Base-by-base conservation (phyloP, 345 rosid species). In the Ailanthus altissimus region DNA sequence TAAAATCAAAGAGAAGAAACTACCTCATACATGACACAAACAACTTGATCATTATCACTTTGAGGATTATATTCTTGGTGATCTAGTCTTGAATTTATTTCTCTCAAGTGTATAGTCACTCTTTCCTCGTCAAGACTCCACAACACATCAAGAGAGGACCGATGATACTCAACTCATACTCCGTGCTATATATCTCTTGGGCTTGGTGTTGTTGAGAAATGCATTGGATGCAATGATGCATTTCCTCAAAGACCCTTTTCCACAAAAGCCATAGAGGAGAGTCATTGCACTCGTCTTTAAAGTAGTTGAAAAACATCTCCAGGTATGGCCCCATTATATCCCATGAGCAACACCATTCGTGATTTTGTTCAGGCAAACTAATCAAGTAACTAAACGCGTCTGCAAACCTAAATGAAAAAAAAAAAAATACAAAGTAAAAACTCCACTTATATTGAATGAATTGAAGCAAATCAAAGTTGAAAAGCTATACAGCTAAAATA, bases 1-100 rank as follows among this genome's bases (percentile, higher is more conserved):
- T 36, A 73, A 74, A 49, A 53, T 63, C 5, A 23, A 72, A 16
- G n/a, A 15, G 36, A 32, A 28, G 2, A 67, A 26, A 23, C 15
- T 85, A 95, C 99, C 98, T 96, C 99, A 49, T 96, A 96, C 98
- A 93, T 93, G 75, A 96, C 88, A 73, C 86, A 86, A 77, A 93
- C 89, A 75, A 96, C 97, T 84, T 87, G 83, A n/a, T 84, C 87
- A 83, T 91, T 87, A 83, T 90, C 94, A 76, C 75, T 84, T 59
- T 80, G 81, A 12, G 93, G 98, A 86, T 90, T 90, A 83, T 89
- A 93, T 56, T 87, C 83, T 60, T 87, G 75, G 72, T 51, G 77
- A 50, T 75, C 86, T 59, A 95, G 63, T 75, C 82, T 90, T 49
- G 68, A 77, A 76, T 95, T 91, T 9, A 93, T 81, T 82, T 88